Evolutionary conservation across 2,329 filamentous ascomycete genomes (phyloP), one percentile per base, ranked within the genome.

Genomic region (Stagonosporopsis rhizophila): DNA sequence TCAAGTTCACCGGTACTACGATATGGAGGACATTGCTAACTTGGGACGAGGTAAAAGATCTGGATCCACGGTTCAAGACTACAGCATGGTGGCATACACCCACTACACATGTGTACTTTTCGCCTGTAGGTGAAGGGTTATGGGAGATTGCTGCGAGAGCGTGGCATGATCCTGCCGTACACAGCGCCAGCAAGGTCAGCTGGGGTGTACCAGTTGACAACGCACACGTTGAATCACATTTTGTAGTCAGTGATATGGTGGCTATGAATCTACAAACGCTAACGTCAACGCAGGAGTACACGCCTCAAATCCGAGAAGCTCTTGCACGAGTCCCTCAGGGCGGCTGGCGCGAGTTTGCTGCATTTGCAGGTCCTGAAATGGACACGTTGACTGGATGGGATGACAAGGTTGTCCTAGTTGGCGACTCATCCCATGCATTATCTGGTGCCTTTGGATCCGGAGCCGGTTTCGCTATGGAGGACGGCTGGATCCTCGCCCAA

Each of bases 351-450:
- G 80, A 82, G 45, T 82, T 82, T 37, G 76, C 80, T 4, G 77
- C 79, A 0, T 82, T 82, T 50, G 75, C 80, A 1, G 80, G 81
- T 0, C 80, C 80, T 1, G 76, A 79, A 32, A 61, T 82, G 17
- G 59, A 73, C 7, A 69, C 68, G 2, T 66, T 82, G 3, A 77
- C 68, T 1, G 77, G 70, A 2, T 82, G 78, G 72, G 69, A 77
- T 38, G 78, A 78, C 47, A 54, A 51, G 12, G 62, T 84, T 2
- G 83, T 80, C 6, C 74, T 85, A 4, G 77, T 85, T 0, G 83
- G 83, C 8, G 83, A 86, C 59, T 79, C 82, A 0, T 85, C 82
- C 1, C 83, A 86, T 64, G 81, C 83, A 0, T 74, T 84, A 0
- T 82, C 81, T 67, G 77, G 77, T 2, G 77, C 77, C 0, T 79